These are phyloP conservation scores for Pyrus hybrid DNA, from an alignment of 331 rosid species.

Conservation along the genomic window DNA sequence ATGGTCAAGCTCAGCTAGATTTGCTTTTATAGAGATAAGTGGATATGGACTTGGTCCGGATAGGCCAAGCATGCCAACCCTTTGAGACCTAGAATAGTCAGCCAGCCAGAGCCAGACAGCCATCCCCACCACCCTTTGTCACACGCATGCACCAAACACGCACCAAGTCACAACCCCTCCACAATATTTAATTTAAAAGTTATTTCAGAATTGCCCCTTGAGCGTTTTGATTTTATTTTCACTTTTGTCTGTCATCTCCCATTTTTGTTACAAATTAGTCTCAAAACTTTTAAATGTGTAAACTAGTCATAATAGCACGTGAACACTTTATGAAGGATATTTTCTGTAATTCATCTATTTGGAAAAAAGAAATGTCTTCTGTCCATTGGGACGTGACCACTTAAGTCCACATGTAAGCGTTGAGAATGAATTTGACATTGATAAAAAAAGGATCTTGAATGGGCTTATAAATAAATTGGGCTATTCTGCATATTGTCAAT, in stretches of 20 bases:
- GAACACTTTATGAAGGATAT: neutral
- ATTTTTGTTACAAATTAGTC: neutral
- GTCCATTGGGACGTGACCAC: no score
- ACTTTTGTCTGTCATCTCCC: neutral
- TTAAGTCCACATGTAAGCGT: neutral
- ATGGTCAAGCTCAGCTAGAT: neutral
- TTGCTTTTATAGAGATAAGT: neutral
- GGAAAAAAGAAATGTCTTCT: neutral
- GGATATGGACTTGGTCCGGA: slow-evolving; percentile 11
- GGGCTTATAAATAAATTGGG: no score
- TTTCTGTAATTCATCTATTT: neutral
- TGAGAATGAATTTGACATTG: no score
- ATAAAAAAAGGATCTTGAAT: no score
- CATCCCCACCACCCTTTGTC: slow-evolving; percentile 23
- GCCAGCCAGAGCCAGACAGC: slow-evolving; percentile 20
- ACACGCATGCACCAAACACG: neutral
- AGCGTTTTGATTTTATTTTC: neutral
- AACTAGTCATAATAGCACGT: neutral
- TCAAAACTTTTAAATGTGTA: neutral
- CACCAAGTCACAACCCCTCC: neutral
- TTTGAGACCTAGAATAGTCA: slow-evolving; percentile 32
- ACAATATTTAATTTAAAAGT: neutral
- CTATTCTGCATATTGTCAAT: no score
- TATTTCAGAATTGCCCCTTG: neutral
- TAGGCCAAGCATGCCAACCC: slow-evolving; percentile 18